Evolutionary conservation across 1,284 basidiomycete genomes (phyloP).

Genomic region (Microbotryomycetes sp.): DNA sequence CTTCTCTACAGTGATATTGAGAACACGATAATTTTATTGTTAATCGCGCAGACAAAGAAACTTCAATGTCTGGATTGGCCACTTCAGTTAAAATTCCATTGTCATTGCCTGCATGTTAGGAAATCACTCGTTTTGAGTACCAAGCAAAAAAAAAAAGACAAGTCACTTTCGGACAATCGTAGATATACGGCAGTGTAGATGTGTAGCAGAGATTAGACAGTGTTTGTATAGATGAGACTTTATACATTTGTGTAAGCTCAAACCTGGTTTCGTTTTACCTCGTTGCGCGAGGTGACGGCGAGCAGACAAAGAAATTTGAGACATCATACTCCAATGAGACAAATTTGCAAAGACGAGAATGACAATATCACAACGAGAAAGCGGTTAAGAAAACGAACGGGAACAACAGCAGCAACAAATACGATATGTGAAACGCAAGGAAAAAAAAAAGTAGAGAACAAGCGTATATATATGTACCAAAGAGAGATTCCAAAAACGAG

Average conservation of each 20-base stretch:
- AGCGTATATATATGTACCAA: not conserved
- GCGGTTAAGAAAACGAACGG: not conserved
- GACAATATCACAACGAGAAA: not conserved
- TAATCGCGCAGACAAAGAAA: slow-evolving; percentile 88
- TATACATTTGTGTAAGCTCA: too few relatives aligned
- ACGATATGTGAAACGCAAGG: not conserved
- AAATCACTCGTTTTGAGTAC: not conserved
- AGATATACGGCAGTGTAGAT: too few relatives aligned
- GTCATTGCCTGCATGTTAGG: slow-evolving; percentile 61
- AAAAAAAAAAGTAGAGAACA: not conserved
- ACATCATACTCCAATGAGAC: too few relatives aligned
- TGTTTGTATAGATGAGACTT: too few relatives aligned
- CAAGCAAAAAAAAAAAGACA: not conserved
- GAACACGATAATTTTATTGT: slow-evolving; percentile 37
- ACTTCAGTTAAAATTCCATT: slow-evolving; percentile 68
- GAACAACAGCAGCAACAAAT: not conserved
- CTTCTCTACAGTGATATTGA: not conserved
- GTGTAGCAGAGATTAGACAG: too few relatives aligned
- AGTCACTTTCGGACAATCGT: too few relatives aligned
- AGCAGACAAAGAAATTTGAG: too few relatives aligned
- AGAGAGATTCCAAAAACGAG: not conserved
- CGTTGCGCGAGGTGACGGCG: too few relatives aligned
- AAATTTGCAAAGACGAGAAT: not conserved
- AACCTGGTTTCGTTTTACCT: too few relatives aligned
- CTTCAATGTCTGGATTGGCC: slow-evolving; percentile 58